These are phyloP conservation scores for Hypericum androsaemum DNA, from an alignment of 345 rosid genomes.

Conservation along the genomic window DNA sequence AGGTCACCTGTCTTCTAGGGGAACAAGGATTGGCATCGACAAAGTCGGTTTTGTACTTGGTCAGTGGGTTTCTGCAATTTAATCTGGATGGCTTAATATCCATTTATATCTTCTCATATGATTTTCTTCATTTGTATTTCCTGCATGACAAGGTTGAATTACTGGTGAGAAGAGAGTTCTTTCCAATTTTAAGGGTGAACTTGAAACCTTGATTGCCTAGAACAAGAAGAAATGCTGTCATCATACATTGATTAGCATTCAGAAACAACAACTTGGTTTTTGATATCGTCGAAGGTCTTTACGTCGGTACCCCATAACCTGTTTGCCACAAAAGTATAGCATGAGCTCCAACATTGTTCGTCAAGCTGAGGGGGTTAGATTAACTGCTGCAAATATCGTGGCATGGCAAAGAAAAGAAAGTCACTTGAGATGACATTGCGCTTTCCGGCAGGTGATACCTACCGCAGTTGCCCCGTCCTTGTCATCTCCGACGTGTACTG, in stretches of 20 bases:
- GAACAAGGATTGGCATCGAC: not conserved
- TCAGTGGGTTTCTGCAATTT: too few species aligned
- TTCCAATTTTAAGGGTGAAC: too few species aligned
- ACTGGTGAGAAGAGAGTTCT: too few species aligned
- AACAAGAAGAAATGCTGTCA: too few species aligned
- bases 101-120: too few species aligned
- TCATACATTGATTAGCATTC: too few species aligned
- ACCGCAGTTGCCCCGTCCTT: constrained; percentile 57
- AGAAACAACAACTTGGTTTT: constrained; percentile 29
- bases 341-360: constrained; percentile 8
- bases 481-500: constrained; percentile 79
- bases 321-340: constrained; percentile 4
- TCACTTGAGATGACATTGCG: not conserved
- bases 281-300: constrained; percentile 51
- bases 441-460: constrained; percentile 77
- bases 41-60: not conserved
- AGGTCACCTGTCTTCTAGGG: not conserved
- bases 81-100: too few species aligned
- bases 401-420: constrained; percentile 13
- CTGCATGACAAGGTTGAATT: too few species aligned
- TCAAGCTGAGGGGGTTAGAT: too few species aligned
- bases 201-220: too few species aligned
- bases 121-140: too few species aligned
- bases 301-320: constrained; percentile 86
- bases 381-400: too few species aligned